Evolutionary conservation across 192 early-diverging fungal genomes (phyloP).

Genomic region (Umbelopsis sp.): DNA sequence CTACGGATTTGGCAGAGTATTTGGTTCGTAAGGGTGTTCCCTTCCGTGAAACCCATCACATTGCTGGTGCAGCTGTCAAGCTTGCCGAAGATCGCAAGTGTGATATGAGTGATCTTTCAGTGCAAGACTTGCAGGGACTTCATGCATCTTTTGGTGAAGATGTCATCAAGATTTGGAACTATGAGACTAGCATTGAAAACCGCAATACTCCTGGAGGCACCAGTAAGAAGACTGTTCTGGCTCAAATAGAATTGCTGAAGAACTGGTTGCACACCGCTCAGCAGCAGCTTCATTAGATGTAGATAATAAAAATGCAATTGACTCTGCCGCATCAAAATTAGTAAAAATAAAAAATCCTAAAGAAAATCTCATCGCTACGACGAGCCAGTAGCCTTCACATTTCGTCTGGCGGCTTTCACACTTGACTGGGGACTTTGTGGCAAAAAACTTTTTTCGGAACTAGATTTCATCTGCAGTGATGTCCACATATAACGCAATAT

Average conservation of each 20-base stretch:
- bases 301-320: slow-evolving; percentile 6
- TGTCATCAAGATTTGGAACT: slow-evolving; percentile 85
- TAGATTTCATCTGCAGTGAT: not conserved
- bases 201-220: slow-evolving; percentile 91
- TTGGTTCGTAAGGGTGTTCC: slow-evolving; percentile 97
- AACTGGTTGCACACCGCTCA: slow-evolving; percentile 49
- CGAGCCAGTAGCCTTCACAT: not conserved
- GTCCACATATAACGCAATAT: no score
- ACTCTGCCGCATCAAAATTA: no score
- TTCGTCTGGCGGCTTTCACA: slow-evolving; percentile 21
- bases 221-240: slow-evolving; percentile 71
- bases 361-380: not conserved
- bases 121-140: slow-evolving; percentile 82
- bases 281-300: slow-evolving; percentile 18
- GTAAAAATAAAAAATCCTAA: no score
- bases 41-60: slow-evolving; percentile 99
- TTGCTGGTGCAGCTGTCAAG: slow-evolving; percentile 92
- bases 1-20: slow-evolving; percentile 98
- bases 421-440: not conserved
- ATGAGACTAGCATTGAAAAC: slow-evolving; percentile 88
- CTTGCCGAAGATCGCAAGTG: slow-evolving; percentile 88
- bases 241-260: slow-evolving; percentile 82
- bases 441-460: not conserved
- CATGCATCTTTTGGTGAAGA: slow-evolving; percentile 87
- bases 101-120: slow-evolving; percentile 71